phyloP scores from a whole-genome alignment of 2,329 filamentous ascomycete genomes.

The Fusarium devonianum region DNA sequence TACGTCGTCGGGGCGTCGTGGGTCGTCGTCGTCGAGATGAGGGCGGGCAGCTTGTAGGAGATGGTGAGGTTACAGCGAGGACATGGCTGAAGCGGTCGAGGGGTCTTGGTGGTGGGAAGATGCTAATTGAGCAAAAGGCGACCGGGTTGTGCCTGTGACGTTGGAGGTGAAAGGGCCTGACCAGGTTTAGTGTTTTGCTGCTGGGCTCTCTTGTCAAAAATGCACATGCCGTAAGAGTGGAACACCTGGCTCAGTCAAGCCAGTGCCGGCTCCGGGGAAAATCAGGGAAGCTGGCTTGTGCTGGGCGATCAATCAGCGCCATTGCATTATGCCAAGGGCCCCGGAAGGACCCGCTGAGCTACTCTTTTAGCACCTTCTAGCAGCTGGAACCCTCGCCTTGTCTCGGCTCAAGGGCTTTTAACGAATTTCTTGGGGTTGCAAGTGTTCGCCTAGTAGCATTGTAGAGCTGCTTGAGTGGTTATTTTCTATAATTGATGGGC shows the following conservation, averaged over 20 bases:
- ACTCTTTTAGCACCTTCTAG: slow-evolving; percentile 11
- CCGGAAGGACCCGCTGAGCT: slow-evolving; percentile 40
- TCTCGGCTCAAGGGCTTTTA: slow-evolving; percentile 39
- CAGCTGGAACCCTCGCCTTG: slow-evolving; percentile 32
- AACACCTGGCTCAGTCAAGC: slow-evolving; percentile 10
- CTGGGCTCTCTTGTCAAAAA: slow-evolving; percentile 23
- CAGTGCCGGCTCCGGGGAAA: slow-evolving; percentile 21
- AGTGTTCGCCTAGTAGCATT: slow-evolving; percentile 9
- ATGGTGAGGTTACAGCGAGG: slow-evolving; percentile 30
- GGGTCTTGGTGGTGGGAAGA: no score
- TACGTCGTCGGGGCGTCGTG: slow-evolving; percentile 6
- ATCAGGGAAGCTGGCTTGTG: slow-evolving; percentile 28
- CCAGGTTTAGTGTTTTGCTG: slow-evolving; percentile 23
- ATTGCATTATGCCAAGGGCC: slow-evolving; percentile 41
- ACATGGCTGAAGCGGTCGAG: slow-evolving; percentile 38
- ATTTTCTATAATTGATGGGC: slow-evolving; percentile 4
- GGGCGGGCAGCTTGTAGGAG: slow-evolving; percentile 7
- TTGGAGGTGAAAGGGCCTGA: slow-evolving; percentile 26
- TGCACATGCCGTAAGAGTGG: slow-evolving; percentile 25
- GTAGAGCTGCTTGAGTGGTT: slow-evolving; percentile 4
- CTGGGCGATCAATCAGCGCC: slow-evolving; percentile 39
- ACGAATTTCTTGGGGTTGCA: slow-evolving; percentile 14
- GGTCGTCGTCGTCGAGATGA: background rate
- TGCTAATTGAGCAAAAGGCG: background rate
- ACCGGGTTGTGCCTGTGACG: slow-evolving; percentile 31